Percentiles rank a stretch among this genome's conserved stretches.
phyloP scores from a whole-genome alignment of 2,329 filamentous ascomycete species.

The Seiridium cupressi region DNA sequence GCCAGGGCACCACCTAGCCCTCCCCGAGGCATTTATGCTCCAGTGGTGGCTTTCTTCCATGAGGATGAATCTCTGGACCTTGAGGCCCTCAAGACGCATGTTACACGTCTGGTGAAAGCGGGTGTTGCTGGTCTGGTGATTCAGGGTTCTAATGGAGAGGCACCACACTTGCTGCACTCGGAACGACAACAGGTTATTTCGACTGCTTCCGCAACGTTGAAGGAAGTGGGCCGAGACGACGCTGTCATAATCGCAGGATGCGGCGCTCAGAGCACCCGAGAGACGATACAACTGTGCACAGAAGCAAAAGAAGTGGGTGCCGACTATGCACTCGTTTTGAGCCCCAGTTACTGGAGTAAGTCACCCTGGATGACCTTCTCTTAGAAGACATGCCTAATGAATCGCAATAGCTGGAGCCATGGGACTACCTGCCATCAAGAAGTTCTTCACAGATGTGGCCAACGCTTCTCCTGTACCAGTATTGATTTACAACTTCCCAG shows the following conservation, averaged over 20 bases:
- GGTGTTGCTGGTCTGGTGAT: slow-evolving; percentile 50
- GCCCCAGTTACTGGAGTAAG: slow-evolving; percentile 53
- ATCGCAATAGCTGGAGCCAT: no score
- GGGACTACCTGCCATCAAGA: no score
- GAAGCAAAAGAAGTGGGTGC: slow-evolving; percentile 58
- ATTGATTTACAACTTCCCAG: slow-evolving; percentile 73
- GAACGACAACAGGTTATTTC: slow-evolving; percentile 63
- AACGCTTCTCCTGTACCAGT: slow-evolving; percentile 59
- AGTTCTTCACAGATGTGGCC: slow-evolving; percentile 35
- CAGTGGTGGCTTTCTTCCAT: slow-evolving; percentile 53
- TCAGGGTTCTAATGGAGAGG: slow-evolving; percentile 73
- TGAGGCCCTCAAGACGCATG: slow-evolving; percentile 39
- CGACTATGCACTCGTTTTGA: slow-evolving; percentile 60
- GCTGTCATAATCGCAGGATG: slow-evolving; percentile 64
- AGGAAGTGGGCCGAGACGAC: slow-evolving; percentile 52
- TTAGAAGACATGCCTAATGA: no score
- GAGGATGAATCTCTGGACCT: slow-evolving; percentile 48
- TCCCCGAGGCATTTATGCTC: slow-evolving; percentile 46
- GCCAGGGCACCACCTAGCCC: neutral
- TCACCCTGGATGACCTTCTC: slow-evolving; percentile 52
- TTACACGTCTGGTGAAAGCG: slow-evolving; percentile 27
- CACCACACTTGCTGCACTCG: slow-evolving; percentile 63
- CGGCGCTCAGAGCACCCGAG: slow-evolving; percentile 59
- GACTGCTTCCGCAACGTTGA: slow-evolving; percentile 58
- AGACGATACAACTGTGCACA: slow-evolving; percentile 57